Base-by-base conservation (phyloP, 2,329 filamentous ascomycete genomes). In the Aureobasidium vineae region DNA sequence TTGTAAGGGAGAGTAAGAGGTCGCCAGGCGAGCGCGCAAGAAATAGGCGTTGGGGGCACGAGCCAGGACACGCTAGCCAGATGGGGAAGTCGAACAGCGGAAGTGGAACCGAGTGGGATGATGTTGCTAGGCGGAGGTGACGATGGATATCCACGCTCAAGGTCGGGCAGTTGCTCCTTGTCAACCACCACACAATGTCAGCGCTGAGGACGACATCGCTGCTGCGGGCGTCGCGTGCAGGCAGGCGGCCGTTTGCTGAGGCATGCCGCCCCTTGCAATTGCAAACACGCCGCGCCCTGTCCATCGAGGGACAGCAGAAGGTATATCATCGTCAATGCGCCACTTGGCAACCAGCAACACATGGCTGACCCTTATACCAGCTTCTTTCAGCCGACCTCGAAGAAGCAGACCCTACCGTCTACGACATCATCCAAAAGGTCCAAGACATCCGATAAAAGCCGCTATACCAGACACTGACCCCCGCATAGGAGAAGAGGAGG, bases 361-460 rank as follows among this genome's bases (percentile, higher is more conserved):
- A 54, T 52, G 38, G 7, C 31, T 56, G 61, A 69, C 68, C 70
- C 45, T 69, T 60, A n/a, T 33, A 21, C 60, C 71, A 97, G 92
- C 81, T 97, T 65, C 88, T 99, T 64, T 86, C 90, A 54, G 85
- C 90, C 66, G 84, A 90, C 75, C 85, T 99, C 63, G 84, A 92
- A 76, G 85, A 95, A 73, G 91, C 92, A 70, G 95, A 98, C 77
- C 91, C 94, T 52, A 83, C 88, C 59, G 89, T 98, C 71, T 96
- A 88, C 77, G 87, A 90, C 63, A 97, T 98, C 73, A 87, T 98
- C 72, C 90, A 96, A 78, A 94, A 92, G 85, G 92, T 96, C 79
- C 73, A 78, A 11, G 0, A 38, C 10, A 13, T 4, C 16, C 36
- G 23, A 52, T 19, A 19, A 13, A 19, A 38, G 43, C 45, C 15